Conservation (phyloP, 75 land plant genomes). For the Sequoia sempervirens region DNA sequence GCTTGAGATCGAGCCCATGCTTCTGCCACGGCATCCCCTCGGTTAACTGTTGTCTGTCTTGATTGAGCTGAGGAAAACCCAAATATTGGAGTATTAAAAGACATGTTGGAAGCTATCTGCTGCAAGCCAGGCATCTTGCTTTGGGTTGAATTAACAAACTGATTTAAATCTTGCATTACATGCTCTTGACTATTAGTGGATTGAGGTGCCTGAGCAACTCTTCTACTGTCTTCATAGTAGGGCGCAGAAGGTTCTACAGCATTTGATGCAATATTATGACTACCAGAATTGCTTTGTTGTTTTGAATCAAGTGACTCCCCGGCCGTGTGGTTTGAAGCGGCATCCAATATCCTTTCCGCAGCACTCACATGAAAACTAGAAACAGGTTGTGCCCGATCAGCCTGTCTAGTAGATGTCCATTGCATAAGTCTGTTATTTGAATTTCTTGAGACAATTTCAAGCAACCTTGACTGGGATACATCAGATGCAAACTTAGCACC, state of each 20-base stretch:
- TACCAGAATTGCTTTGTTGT: not conserved
- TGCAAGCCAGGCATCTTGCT: not conserved
- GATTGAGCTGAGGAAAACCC: conserved; percentile 6
- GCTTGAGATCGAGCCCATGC: conserved; percentile 4
- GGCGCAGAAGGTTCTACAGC: conserved; percentile 1
- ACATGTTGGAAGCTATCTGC: conserved; percentile 3
- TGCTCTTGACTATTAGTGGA: conserved; percentile 8
- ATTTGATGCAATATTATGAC: not conserved
- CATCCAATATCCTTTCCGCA: conserved; percentile 4
- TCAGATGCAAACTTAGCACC: conserved; percentile 8
- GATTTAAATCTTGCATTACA: not conserved
- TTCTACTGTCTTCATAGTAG: not conserved
- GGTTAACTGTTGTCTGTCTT: conserved; percentile 1
- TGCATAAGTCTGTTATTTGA: not conserved
- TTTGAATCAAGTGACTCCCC: not conserved
- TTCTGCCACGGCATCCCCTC: conserved; percentile 6
- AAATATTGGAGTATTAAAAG: not conserved
- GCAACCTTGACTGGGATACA: conserved; percentile 9
- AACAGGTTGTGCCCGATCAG: conserved; percentile 4
- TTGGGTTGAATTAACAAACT: conserved; percentile 7
- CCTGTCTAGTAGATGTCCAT: conserved; percentile 9
- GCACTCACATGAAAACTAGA: not conserved
- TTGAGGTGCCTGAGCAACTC: not conserved
- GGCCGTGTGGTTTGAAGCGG: not conserved
- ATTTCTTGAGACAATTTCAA: conserved; percentile 13